These are phyloP conservation scores for Elaeis oleifera DNA, from an alignment of 202 grass and related monocot species.

Conservation along the genomic window DNA sequence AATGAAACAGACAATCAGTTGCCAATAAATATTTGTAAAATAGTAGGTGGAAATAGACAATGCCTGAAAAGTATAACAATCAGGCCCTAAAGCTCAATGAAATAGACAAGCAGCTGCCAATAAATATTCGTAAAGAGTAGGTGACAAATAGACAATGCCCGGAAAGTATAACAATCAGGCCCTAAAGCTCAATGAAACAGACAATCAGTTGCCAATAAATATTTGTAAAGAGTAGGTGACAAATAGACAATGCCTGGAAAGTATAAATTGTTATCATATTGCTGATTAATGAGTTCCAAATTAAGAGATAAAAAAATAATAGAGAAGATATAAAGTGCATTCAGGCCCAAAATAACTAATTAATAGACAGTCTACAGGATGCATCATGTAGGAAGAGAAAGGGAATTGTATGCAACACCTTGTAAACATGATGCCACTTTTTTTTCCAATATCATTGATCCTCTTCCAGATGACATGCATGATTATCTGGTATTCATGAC, in stretches of 20 bases:
- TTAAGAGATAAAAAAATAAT: not conserved
- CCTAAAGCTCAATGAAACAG: constrained; percentile 34
- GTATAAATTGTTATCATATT: too few relatives aligned
- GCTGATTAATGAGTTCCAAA: too few relatives aligned
- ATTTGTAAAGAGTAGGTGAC: too few relatives aligned
- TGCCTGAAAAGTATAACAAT: too few relatives aligned
- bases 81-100: constrained; percentile 37
- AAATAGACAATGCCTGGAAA: too few relatives aligned
- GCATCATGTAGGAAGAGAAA: not conserved
- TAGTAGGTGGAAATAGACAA: too few relatives aligned
- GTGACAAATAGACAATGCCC: too few relatives aligned
- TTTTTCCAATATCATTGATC: constrained; percentile 94
- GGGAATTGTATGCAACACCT: constrained; percentile 33
- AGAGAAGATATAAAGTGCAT: not conserved
- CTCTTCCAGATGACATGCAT: constrained; percentile 98
- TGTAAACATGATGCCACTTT: constrained; percentile 99
- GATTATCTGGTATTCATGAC: constrained; percentile 94
- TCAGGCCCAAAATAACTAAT: too few relatives aligned
- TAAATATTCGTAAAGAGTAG: too few relatives aligned
- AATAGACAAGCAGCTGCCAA: not conserved
- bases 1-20: constrained; percentile 1
- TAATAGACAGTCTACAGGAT: not conserved
- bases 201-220: not conserved
- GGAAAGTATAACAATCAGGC: constrained; percentile 43
- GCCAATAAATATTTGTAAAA: too few relatives aligned